phyloP scores from a whole-genome alignment of 2,329 filamentous ascomycete genomes.

The Diaporthe ilicicola region DNA sequence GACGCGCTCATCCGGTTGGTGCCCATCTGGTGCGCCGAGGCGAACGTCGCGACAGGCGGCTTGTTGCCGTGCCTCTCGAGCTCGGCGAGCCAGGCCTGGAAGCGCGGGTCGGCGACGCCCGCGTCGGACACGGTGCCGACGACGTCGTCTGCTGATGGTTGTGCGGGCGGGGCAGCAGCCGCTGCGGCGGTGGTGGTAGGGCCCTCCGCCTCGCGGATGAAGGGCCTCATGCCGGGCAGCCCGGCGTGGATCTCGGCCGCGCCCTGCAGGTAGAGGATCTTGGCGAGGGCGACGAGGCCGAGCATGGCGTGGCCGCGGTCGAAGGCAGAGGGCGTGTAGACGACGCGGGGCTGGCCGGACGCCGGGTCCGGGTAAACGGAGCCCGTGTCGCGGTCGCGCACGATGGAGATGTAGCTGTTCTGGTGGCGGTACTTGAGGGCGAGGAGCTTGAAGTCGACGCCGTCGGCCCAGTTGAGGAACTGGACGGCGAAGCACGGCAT shows the following conservation, averaged over 20 bases:
- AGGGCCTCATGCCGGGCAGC: slow-evolving; percentile 68
- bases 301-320: slow-evolving; percentile 75
- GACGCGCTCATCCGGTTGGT: slow-evolving; percentile 71
- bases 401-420: slow-evolving; percentile 74
- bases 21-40: slow-evolving; percentile 79
- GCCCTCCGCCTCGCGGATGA: slow-evolving; percentile 52
- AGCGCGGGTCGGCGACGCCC: slow-evolving; percentile 65
- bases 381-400: slow-evolving; percentile 76
- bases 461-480: slow-evolving; percentile 70
- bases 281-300: slow-evolving; percentile 73
- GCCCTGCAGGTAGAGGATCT: slow-evolving; percentile 79
- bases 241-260: slow-evolving; percentile 77
- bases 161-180: neutral
- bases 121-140: slow-evolving; percentile 36
- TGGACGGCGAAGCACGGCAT: slow-evolving; percentile 69
- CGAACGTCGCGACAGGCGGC: slow-evolving; percentile 60
- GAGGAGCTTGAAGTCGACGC: slow-evolving; percentile 73
- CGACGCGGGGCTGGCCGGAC: slow-evolving; percentile 69
- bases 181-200: neutral
- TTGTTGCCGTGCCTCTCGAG: slow-evolving; percentile 56
- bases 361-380: slow-evolving; percentile 74
- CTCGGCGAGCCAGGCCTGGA: slow-evolving; percentile 65
- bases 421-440: slow-evolving; percentile 72
- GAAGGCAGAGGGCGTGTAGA: slow-evolving; percentile 74
- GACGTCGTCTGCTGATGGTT: neutral